These are phyloP conservation scores for Leccinum longicurvipes DNA, from an alignment of 768 basidiomycete species.

Conservation along the genomic window DNA sequence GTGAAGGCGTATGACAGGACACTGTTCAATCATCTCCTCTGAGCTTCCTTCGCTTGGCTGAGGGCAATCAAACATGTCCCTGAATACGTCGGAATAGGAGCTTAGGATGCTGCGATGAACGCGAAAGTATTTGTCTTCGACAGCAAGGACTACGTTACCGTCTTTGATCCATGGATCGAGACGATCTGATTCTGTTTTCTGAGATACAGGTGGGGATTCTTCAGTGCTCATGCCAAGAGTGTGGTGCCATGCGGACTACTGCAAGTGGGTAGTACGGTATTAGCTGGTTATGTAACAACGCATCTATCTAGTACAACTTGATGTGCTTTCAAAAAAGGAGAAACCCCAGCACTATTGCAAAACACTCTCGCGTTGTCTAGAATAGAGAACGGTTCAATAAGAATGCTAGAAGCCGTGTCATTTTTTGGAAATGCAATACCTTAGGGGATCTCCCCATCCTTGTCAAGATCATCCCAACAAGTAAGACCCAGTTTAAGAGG, in stretches of 20 bases:
- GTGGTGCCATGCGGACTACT: not conserved
- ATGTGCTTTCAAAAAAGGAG: not conserved
- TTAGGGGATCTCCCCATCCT: not conserved
- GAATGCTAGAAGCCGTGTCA: not conserved
- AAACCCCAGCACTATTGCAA: not conserved
- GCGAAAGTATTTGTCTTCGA: slow-evolving; percentile 3
- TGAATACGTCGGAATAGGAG: slow-evolving; percentile 5
- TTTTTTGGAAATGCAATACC: not conserved
- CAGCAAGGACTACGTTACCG: slow-evolving; percentile 4
- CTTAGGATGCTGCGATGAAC: slow-evolving; percentile 3
- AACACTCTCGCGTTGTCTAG: not conserved
- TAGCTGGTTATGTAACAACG: not conserved
- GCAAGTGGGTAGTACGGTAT: not conserved
- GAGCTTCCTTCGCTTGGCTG: not conserved
- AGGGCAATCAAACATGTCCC: slow-evolving; percentile 1
- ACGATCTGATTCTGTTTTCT: slow-evolving; percentile 1
- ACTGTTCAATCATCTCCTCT: slow-evolving; percentile 1
- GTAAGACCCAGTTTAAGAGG: slow-evolving; percentile 2
- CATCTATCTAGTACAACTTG: not conserved
- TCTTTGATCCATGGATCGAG: slow-evolving; percentile 7
- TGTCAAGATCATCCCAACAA: slow-evolving; percentile 7
- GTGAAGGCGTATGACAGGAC: slow-evolving; percentile 18
- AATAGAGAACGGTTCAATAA: not conserved
- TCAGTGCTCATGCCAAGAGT: not conserved
- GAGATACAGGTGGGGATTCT: not conserved